Evolutionary conservation across 257 asterid species (phyloP), one percentile per base, ranked within the genome.

Genomic region (Solanum gandarillasii): DNA sequence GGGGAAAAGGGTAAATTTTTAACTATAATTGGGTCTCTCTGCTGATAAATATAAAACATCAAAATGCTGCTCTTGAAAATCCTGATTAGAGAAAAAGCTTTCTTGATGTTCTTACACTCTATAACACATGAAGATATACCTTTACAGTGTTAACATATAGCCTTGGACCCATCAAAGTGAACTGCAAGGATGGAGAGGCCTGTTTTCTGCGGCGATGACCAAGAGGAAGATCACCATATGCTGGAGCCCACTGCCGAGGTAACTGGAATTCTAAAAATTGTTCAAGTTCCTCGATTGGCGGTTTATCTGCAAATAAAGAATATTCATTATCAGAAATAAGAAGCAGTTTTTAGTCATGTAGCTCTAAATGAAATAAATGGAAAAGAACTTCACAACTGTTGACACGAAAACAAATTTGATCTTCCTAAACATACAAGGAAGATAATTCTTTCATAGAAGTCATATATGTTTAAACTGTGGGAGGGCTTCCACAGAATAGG

Each of bases 201-300:
- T 93, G 95, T 81, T 93, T 97, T 93, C 88, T 95, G 84, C 91
- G 92, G 46, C 93, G 88, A 87, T 92, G 95, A 46, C 97, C 98
- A 38, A 97, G 98, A 71, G 99, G 99, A 86, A 95, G 98, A 89
- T 97, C 98, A 70, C 90, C 89, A 87, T 90, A 95, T 25, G 97
- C 96, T 13, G 99, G 99, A 11, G 99, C 98, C 98, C 99, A 97
- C 86, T 95, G 98, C 71, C 98, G 95, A 82, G 98, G 98, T 91
- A 95, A 84, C 85, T 95, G 98, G 88, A 95, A 95, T 88, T 95
- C 99, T 38, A 97, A 91, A 89, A 97, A 97, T 86, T 97, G 98
- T 31, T 92, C 86, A 82, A 97, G 98, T 87, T 97, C 98, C 93
- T 97, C 99, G 78, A 92, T 90, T 12, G 98, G 98, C 7, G 99